Conservation (phyloP, 805 yeast species). For the Yamadazyma tumulicola region DNA sequence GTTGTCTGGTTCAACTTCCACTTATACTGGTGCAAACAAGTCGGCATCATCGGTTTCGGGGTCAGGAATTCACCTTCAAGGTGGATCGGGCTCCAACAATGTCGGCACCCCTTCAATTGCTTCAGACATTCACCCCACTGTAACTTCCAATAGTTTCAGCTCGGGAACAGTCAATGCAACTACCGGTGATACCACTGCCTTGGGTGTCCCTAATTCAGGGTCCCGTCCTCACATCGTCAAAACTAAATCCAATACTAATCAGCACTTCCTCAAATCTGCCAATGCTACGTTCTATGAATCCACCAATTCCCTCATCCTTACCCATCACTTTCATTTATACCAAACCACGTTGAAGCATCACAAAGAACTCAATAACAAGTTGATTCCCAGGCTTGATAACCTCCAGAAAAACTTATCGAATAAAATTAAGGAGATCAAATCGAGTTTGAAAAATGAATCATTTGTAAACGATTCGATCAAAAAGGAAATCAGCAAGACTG, state of each 20-base stretch:
- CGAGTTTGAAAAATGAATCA: constrained; percentile 37
- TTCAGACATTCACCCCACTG: neutral
- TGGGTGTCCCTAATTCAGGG: constrained; percentile 7
- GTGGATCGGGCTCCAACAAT: constrained; percentile 5
- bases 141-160: neutral
- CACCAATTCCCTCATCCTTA: constrained; percentile 28
- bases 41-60: constrained; percentile 2
- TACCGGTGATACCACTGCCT: neutral
- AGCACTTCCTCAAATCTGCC: constrained; percentile 2
- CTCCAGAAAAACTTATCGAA: constrained; percentile 30
- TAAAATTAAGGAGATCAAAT: constrained; percentile 41
- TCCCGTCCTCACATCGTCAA: constrained; percentile 23
- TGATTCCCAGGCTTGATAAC: constrained; percentile 36
- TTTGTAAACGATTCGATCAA: constrained; percentile 34
- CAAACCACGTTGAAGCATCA: constrained; percentile 24
- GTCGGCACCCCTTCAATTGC: constrained; percentile 5
- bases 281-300: constrained; percentile 3
- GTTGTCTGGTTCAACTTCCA: too few species aligned
- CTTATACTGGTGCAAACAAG: too few species aligned
- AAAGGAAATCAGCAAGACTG: constrained; percentile 56
- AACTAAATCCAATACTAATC: constrained; percentile 18
- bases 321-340: constrained; percentile 31
- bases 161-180: neutral
- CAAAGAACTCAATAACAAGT: constrained; percentile 28
- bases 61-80: constrained; percentile 10